Evolutionary conservation across 495 filamentous ascomycete genomes (phyloP).

Genomic region (Penicillium riverlandense): DNA sequence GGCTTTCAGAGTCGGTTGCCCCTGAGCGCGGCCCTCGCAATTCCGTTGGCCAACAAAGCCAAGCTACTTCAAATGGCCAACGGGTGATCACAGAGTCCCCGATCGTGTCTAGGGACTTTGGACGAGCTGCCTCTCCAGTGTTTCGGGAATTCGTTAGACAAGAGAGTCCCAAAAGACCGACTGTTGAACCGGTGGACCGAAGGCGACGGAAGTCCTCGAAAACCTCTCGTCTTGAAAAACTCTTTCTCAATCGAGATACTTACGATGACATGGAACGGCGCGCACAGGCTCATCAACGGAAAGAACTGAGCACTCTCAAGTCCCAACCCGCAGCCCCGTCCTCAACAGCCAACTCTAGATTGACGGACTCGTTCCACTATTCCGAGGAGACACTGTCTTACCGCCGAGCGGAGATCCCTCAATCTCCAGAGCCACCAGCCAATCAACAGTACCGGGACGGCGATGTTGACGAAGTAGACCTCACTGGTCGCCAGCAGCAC

Average conservation of each 20-base stretch:
- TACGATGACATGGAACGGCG: no score
- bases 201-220: not conserved
- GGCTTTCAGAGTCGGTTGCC: no score
- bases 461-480: slow-evolving; percentile 8
- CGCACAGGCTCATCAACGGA: slow-evolving; percentile 3
- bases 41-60: no score
- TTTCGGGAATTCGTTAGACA: no score
- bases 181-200: no score
- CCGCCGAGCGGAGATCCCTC: slow-evolving; percentile 1
- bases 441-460: not conserved
- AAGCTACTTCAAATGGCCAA: no score
- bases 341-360: not conserved
- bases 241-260: not conserved
- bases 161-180: no score
- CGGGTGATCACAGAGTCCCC: no score
- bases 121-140: no score
- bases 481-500: not conserved
- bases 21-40: no score
- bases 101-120: no score
- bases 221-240: no score
- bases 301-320: slow-evolving; percentile 2
- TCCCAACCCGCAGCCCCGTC: not conserved
- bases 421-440: slow-evolving; percentile 1
- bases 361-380: not conserved
- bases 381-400: not conserved